These are phyloP conservation scores for Candida arabinofermentans DNA, from an alignment of 805 yeast genomes.

Conservation along the genomic window DNA sequence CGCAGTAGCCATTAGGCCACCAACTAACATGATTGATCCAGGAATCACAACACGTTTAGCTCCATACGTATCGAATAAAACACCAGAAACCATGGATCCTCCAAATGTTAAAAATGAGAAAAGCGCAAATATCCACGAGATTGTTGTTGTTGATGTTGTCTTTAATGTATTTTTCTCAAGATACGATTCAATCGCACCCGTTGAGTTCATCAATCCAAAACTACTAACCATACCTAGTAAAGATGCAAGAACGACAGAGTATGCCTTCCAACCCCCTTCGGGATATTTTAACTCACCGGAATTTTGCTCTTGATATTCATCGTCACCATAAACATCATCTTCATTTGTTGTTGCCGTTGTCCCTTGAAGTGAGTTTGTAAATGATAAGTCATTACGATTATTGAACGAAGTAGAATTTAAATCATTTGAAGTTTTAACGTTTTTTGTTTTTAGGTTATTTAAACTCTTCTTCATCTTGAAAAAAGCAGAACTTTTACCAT, in stretches of 20 bases:
- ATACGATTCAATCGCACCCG: conserved; percentile 66
- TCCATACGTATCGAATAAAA: conserved; percentile 44
- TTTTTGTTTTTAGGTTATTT: conserved; percentile 4
- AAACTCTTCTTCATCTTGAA: conserved; percentile 1
- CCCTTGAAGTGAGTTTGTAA: background rate
- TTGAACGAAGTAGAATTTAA: background rate
- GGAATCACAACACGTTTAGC: conserved; percentile 33
- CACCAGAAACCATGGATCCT: conserved; percentile 39
- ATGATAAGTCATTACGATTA: background rate
- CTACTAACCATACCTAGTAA: conserved; percentile 53
- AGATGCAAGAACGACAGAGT: conserved; percentile 44
- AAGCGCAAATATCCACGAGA: conserved; percentile 72
- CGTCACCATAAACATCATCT: background rate
- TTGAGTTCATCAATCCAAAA: conserved; percentile 63
- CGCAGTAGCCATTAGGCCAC: conserved; percentile 43
- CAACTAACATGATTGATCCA: conserved; percentile 35
- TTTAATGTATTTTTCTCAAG: conserved; percentile 49
- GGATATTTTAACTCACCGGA: conserved; percentile 34
- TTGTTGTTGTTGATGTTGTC: conserved; percentile 40
- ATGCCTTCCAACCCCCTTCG: conserved; percentile 56
- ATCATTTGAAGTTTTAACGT: background rate
- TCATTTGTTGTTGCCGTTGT: background rate
- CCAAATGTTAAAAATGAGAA: conserved; percentile 40
- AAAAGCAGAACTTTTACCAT: conserved; percentile 7
- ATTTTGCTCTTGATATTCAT: background rate